These are phyloP conservation scores for Penicillium sp. DNA, from an alignment of 2,329 filamentous ascomycete genomes.

Conservation along the genomic window DNA sequence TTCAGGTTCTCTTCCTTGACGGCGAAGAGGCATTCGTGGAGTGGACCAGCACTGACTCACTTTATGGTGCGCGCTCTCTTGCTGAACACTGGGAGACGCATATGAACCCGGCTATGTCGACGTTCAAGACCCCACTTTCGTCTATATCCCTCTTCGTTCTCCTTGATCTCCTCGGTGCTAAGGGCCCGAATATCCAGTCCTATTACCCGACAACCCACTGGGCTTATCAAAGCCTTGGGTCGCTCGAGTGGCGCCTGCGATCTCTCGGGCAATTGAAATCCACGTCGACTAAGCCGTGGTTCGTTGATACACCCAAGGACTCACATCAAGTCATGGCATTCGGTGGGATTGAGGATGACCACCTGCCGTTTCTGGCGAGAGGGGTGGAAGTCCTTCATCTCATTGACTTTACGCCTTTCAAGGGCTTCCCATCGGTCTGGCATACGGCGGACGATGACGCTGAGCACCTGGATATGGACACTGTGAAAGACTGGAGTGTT, in stretches of 20 bases:
- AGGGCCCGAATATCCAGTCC: conserved; percentile 71
- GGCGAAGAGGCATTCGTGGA: conserved; percentile 87
- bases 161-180: conserved; percentile 80
- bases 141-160: conserved; percentile 87
- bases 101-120: conserved; percentile 70
- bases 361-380: conserved; percentile 82
- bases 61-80: conserved; percentile 84
- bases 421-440: conserved; percentile 77
- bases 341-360: conserved; percentile 76
- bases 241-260: conserved; percentile 73
- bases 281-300: conserved; percentile 55
- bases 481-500: conserved; percentile 83
- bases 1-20: conserved; percentile 88
- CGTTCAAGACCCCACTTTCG: conserved; percentile 71
- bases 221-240: conserved; percentile 79
- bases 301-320: conserved; percentile 64
- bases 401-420: conserved; percentile 66
- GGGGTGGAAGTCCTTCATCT: conserved; percentile 89
- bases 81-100: conserved; percentile 78
- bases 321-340: conserved; percentile 50
- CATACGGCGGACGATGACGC: conserved; percentile 83
- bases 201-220: conserved; percentile 92
- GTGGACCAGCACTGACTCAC: conserved; percentile 80
- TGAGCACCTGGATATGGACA: conserved; percentile 76
- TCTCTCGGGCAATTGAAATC: conserved; percentile 67